A percentile compares a stretch with the other conserved stretches of the same genome.
Conservation (phyloP, 2,329 filamentous ascomycete species). For the Aspergillus chevalieri region DNA sequence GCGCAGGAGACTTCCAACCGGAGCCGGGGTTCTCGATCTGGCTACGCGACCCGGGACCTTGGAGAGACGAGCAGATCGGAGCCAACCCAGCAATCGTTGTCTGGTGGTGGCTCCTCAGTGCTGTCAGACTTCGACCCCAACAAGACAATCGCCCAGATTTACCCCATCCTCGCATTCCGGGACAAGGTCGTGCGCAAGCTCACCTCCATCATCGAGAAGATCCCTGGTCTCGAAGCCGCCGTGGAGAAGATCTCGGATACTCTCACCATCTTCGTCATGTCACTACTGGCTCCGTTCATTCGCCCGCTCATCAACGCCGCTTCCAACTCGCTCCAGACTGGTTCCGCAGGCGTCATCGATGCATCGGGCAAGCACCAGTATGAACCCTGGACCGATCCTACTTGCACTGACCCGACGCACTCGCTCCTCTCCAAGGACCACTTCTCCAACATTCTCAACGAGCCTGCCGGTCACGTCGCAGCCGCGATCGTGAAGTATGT, state of each 20-base stretch:
- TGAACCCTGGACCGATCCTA: slow-evolving; percentile 71
- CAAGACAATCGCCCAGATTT: slow-evolving; percentile 73
- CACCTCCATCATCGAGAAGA: slow-evolving; percentile 77
- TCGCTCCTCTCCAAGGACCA: slow-evolving; percentile 81
- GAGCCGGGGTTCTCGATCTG: slow-evolving; percentile 26
- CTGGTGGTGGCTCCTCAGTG: slow-evolving; percentile 57
- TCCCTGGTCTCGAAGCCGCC: slow-evolving; percentile 82
- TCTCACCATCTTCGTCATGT: slow-evolving; percentile 84
- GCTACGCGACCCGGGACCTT: slow-evolving; percentile 17
- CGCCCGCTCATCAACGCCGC: slow-evolving; percentile 85
- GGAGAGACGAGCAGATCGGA: slow-evolving; percentile 31
- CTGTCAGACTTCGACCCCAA: slow-evolving; percentile 72
- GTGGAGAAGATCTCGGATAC: slow-evolving; percentile 92
- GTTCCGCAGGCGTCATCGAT: slow-evolving; percentile 65
- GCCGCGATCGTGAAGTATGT: slow-evolving; percentile 76
- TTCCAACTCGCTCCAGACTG: slow-evolving; percentile 76
- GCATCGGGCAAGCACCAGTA: slow-evolving; percentile 68
- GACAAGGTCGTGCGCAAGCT: slow-evolving; percentile 90
- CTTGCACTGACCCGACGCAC: slow-evolving; percentile 72
- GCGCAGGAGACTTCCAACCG: slow-evolving; percentile 58
- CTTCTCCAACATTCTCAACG: slow-evolving; percentile 72
- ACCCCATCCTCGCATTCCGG: slow-evolving; percentile 87
- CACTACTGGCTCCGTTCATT: slow-evolving; percentile 84
- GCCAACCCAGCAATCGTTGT: slow-evolving; percentile 39
- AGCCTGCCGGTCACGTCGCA: slow-evolving; percentile 68